Percentiles rank a stretch among this genome's conserved stretches.
These are phyloP conservation scores for Pseudogymnoascus sp. DNA, from an alignment of 2,329 filamentous ascomycete species.

Conservation along the genomic window DNA sequence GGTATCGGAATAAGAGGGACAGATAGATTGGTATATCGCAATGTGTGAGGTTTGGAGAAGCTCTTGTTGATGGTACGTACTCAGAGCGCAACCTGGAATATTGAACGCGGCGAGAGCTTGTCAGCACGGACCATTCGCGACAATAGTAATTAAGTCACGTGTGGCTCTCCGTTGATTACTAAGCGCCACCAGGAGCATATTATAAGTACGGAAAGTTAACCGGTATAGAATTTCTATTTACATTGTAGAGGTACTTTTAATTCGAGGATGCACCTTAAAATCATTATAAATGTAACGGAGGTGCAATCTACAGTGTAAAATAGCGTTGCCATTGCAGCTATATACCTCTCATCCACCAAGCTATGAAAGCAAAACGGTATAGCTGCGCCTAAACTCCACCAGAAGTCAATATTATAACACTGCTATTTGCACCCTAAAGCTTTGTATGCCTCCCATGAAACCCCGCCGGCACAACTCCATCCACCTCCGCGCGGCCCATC, in stretches of 20 bases:
- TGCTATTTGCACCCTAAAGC: background rate
- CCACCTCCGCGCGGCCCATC: conserved; percentile 53
- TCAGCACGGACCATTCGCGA: conserved; percentile 8
- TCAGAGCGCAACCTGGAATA: conserved; percentile 8
- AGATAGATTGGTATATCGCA: background rate
- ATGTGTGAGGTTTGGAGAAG: background rate
- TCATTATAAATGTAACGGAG: background rate
- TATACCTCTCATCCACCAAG: background rate
- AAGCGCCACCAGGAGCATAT: background rate
- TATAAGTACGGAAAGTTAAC: background rate
- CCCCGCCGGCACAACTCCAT: conserved; percentile 51
- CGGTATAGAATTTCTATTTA: background rate
- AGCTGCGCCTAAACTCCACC: background rate
- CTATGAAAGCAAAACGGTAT: background rate
- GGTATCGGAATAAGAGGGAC: background rate
- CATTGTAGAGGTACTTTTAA: background rate
- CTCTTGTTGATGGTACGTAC: conserved; percentile 7
- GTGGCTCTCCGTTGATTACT: background rate
- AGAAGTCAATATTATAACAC: background rate
- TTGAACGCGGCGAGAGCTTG: conserved; percentile 6
- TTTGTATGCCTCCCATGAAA: conserved; percentile 52
- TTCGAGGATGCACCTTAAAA: background rate
- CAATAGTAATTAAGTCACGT: background rate
- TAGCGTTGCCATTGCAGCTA: background rate
- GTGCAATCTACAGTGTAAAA: background rate